These are phyloP conservation scores for Furcasterigmium furcatum DNA, from an alignment of 2,329 filamentous ascomycete genomes.

Conservation along the genomic window DNA sequence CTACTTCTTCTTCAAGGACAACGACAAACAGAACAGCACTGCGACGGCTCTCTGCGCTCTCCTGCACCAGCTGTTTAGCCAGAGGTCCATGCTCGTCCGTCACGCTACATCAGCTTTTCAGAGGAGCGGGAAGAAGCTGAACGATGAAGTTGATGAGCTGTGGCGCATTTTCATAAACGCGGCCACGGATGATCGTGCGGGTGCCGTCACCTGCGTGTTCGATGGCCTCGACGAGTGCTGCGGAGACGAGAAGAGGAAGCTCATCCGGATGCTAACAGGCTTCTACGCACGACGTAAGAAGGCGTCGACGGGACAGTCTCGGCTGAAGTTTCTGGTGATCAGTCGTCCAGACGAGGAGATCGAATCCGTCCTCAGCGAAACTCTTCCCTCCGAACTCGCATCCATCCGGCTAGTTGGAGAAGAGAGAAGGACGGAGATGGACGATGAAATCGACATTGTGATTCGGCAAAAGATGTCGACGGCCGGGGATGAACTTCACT, in stretches of 20 bases:
- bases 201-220: conserved; percentile 3
- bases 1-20: conserved; percentile 19
- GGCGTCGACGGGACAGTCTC: neutral
- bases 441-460: conserved; percentile 7
- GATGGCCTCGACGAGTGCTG: conserved; percentile 9
- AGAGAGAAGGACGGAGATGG: conserved; percentile 4
- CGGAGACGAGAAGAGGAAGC: neutral
- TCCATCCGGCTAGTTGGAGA: conserved; percentile 8
- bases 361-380: neutral
- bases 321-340: conserved; percentile 8
- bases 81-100: conserved; percentile 18
- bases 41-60: conserved; percentile 26
- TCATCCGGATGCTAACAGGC: neutral
- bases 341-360: conserved; percentile 10
- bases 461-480: conserved; percentile 3
- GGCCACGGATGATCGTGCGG: neutral
- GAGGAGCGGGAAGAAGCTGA: conserved; percentile 15
- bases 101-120: conserved; percentile 11
- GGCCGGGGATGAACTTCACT: neutral
- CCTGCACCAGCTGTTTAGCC: conserved; percentile 29
- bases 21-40: conserved; percentile 21
- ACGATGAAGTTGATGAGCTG: conserved; percentile 4
- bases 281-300: neutral
- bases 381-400: neutral
- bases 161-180: conserved; percentile 5